These are phyloP conservation scores for Durio zibethinus DNA, from an alignment of 345 rosid species.

Conservation along the genomic window DNA sequence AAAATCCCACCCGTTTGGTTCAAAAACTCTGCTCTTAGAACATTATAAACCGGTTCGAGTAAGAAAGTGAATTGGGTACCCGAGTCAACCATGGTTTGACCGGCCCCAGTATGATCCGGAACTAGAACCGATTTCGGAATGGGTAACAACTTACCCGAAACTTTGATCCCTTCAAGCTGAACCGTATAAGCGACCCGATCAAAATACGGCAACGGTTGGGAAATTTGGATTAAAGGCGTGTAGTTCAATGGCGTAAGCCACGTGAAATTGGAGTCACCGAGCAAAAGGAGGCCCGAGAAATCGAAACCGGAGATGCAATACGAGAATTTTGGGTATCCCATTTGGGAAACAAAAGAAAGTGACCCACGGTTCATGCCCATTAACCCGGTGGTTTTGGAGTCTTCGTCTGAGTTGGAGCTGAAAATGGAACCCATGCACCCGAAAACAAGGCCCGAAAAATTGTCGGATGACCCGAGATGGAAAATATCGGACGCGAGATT, in stretches of 20 bases:
- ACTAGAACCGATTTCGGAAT: constrained; percentile 56
- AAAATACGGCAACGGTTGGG: constrained; percentile 70
- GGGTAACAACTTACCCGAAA: constrained; percentile 47
- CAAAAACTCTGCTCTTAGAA: constrained; percentile 54
- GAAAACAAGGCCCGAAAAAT: constrained; percentile 44
- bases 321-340: constrained; percentile 79
- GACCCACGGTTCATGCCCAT: constrained; percentile 95
- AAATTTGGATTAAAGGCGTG: constrained; percentile 67
- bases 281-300: constrained; percentile 66
- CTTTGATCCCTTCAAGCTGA: constrained; percentile 82
- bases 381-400: constrained; percentile 62
- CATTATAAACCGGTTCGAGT: constrained; percentile 76
- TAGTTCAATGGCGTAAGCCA: constrained; percentile 57
- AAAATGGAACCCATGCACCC: constrained; percentile 86
- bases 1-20: constrained; percentile 52
- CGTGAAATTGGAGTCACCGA: constrained; percentile 74
- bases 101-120: constrained; percentile 95
- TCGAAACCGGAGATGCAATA: constrained; percentile 81
- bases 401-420: constrained; percentile 69
- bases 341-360: constrained; percentile 71
- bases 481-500: constrained; percentile 70
- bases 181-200: constrained; percentile 91
- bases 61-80: constrained; percentile 91
- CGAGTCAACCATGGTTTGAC: constrained; percentile 94
- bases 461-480: constrained; percentile 47